phyloP scores from a whole-genome alignment of 352 stramenopile species.

The Pythium vanterpoolii region DNA sequence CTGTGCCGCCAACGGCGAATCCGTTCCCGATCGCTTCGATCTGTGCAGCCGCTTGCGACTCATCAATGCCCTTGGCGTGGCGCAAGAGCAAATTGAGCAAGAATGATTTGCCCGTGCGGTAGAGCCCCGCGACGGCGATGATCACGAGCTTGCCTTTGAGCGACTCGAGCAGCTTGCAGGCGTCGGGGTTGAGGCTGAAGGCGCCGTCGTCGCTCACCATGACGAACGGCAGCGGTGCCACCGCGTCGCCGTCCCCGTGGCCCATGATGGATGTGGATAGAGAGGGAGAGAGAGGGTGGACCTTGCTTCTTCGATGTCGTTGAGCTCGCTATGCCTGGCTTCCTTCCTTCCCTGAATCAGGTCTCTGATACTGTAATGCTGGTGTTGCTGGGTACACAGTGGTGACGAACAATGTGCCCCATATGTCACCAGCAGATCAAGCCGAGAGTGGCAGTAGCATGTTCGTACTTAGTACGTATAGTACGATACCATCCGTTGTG shows the following conservation, averaged over 20 bases:
- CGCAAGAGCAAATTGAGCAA: constrained; percentile 85
- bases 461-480: background rate
- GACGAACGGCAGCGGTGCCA: constrained; percentile 76
- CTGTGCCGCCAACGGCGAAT: constrained; percentile 81
- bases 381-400: constrained; percentile 1
- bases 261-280: background rate
- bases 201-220: constrained; percentile 71
- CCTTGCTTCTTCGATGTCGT: constrained; percentile 7
- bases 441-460: background rate
- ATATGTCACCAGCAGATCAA: constrained; percentile 5
- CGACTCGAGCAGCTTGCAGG: constrained; percentile 55
- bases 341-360: background rate
- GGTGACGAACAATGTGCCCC: constrained; percentile 2
- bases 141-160: constrained; percentile 82
- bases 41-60: background rate
- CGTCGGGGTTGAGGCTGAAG: constrained; percentile 80
- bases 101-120: constrained; percentile 90
- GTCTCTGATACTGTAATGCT: constrained; percentile 1
- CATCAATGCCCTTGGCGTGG: constrained; percentile 43
- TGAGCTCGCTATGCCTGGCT: background rate
- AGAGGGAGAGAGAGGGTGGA: background rate
- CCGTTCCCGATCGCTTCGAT: constrained; percentile 27
- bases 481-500: too few relatives aligned
- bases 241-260: constrained; percentile 11
- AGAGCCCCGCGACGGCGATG: constrained; percentile 83